phyloP scores from a whole-genome alignment of 1,139 yeast genomes.

The Hansenula lynferdii region DNA sequence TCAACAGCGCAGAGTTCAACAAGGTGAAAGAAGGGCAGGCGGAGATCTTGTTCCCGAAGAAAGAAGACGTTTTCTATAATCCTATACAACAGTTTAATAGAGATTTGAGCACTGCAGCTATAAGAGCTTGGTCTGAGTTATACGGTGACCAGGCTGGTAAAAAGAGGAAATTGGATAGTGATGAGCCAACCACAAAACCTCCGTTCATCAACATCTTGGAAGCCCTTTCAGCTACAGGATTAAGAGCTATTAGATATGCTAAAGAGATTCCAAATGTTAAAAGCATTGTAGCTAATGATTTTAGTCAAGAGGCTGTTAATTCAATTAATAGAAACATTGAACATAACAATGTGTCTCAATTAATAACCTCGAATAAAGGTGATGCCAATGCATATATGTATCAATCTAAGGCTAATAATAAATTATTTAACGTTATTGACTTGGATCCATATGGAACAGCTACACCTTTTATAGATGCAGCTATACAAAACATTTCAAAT shows the following conservation, averaged over 20 bases:
- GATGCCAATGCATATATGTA: constrained; percentile 89
- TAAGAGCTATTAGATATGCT: constrained; percentile 89
- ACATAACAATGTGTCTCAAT: constrained; percentile 52
- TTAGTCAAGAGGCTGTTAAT: constrained; percentile 81
- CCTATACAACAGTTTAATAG: constrained; percentile 96
- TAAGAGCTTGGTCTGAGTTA: constrained; percentile 77
- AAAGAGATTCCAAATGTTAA: constrained; percentile 77
- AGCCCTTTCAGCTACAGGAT: constrained; percentile 94
- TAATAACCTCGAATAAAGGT: constrained; percentile 66
- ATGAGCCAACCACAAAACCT: constrained; percentile 23
- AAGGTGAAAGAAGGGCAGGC: constrained; percentile 79
- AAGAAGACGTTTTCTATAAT: constrained; percentile 82
- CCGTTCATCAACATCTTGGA: constrained; percentile 72
- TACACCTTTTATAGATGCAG: constrained; percentile 89
- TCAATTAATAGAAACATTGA: constrained; percentile 69
- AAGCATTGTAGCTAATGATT: constrained; percentile 81
- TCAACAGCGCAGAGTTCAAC: constrained; percentile 37
- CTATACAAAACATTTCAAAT: constrained; percentile 76
- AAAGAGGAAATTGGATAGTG: constrained; percentile 27
- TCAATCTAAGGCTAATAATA: constrained; percentile 35
- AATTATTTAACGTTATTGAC: constrained; percentile 77
- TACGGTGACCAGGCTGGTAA: constrained; percentile 35
- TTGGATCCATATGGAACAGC: constrained; percentile 98
- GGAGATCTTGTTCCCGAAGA: constrained; percentile 69
- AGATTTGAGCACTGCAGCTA: constrained; percentile 81